phyloP scores from a whole-genome alignment of 768 basidiomycete species.

The Infundibulicybe gibba region DNA sequence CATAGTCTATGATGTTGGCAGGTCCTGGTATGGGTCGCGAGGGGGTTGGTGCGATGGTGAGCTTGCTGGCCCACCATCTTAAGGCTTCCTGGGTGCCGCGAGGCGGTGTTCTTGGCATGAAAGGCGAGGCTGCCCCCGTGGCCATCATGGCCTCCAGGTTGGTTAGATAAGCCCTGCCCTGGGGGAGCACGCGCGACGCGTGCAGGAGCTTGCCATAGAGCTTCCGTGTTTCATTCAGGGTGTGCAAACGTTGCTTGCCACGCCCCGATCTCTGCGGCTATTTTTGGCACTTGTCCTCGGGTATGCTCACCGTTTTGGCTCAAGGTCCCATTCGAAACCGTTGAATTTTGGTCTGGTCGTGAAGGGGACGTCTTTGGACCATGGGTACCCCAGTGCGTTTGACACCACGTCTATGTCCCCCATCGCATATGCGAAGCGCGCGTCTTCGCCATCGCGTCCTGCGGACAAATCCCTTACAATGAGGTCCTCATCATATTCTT shows the following conservation, averaged over 20 bases:
- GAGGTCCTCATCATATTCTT: slow-evolving; percentile 28
- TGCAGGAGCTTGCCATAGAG: too few relatives aligned
- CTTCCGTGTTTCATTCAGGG: too few relatives aligned
- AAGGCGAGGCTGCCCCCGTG: too few relatives aligned
- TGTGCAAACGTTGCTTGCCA: too few relatives aligned
- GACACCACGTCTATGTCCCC: slow-evolving; percentile 26
- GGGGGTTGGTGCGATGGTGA: neutral
- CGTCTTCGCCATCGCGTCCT: too few relatives aligned
- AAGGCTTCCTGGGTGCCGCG: too few relatives aligned
- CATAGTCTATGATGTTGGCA: slow-evolving; percentile 26
- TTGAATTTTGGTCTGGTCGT: slow-evolving; percentile 14
- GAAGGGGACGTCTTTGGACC: slow-evolving; percentile 23
- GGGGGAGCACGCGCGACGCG: too few relatives aligned
- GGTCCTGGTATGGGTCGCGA: slow-evolving; percentile 10
- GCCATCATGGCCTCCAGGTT: too few relatives aligned
- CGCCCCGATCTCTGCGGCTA: too few relatives aligned
- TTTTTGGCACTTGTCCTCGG: slow-evolving; percentile 14
- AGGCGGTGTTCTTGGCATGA: too few relatives aligned
- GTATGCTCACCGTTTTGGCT: slow-evolving; percentile 14
- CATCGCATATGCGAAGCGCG: slow-evolving; percentile 15
- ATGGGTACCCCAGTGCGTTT: slow-evolving; percentile 20
- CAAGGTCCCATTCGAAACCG: slow-evolving; percentile 26
- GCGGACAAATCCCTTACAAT: slow-evolving; percentile 10
- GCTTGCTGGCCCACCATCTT: too few relatives aligned
- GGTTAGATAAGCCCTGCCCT: too few relatives aligned